Evolutionary conservation across 352 stramenopile species (phyloP).

Genomic region (Blastocystis sp.): DNA sequence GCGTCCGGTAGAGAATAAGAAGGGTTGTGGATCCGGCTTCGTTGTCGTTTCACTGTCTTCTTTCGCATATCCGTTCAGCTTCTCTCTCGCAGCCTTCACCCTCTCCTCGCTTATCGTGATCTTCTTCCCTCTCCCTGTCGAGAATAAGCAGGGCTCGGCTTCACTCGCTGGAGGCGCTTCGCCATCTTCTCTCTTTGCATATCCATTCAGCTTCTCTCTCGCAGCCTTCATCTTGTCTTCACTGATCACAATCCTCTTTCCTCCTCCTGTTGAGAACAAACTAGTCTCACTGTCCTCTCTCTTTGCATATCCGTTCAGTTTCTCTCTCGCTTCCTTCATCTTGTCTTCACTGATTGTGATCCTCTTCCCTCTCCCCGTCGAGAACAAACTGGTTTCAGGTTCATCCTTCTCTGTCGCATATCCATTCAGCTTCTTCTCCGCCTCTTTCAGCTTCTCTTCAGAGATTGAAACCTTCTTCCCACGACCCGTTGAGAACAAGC

Average conservation of each 20-base stretch:
- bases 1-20: neutral
- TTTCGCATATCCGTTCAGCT: neutral
- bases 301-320: neutral
- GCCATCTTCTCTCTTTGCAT: neutral
- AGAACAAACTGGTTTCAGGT: neutral
- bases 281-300: neutral
- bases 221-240: neutral
- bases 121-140: neutral
- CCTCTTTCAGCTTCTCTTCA: neutral
- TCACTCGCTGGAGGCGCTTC: neutral
- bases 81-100: neutral
- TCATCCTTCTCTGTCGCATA: neutral
- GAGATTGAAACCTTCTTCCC: neutral
- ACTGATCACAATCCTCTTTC: neutral
- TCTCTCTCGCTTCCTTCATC: neutral
- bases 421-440: neutral
- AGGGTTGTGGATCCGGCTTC: too few relatives aligned
- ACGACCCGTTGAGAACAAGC: neutral
- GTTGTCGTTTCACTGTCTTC: neutral
- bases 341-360: neutral
- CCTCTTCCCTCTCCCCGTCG: neutral
- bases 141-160: neutral
- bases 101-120: neutral
- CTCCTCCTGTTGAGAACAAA: neutral
- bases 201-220: neutral